These are phyloP conservation scores for Stagonosporopsis cucurbitacearum DNA, from an alignment of 2,329 filamentous ascomycete genomes.

Conservation along the genomic window DNA sequence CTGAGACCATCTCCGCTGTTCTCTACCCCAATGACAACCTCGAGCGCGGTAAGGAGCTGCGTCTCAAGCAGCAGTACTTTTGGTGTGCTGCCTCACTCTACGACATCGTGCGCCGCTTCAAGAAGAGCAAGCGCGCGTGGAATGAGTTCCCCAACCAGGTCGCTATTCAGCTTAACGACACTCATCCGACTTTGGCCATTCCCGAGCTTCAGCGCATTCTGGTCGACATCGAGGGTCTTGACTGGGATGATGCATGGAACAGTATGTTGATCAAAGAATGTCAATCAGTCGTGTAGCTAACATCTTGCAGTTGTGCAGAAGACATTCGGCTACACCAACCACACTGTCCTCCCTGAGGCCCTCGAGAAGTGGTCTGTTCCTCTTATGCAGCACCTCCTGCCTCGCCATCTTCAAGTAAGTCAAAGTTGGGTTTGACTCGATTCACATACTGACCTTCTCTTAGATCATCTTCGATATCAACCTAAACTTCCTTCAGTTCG, in stretches of 20 bases:
- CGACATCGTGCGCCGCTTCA: constrained; percentile 97
- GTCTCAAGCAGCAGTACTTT: constrained; percentile 99
- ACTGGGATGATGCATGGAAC: constrained; percentile 90
- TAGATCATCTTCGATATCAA: constrained; percentile 98
- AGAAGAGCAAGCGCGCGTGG: constrained; percentile 93
- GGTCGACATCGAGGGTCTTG: constrained; percentile 84
- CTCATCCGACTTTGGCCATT: constrained; percentile 93
- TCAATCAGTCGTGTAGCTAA: constrained; percentile 18
- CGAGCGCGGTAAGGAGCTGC: constrained; percentile 93
- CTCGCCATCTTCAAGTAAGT: constrained; percentile 77
- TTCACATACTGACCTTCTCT: constrained; percentile 11
- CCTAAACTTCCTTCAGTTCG: constrained; percentile 85
- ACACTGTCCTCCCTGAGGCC: constrained; percentile 95
- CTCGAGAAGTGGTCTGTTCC: constrained; percentile 98
- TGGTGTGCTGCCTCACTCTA: constrained; percentile 97
- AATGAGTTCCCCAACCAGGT: constrained; percentile 91
- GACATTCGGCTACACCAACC: constrained; percentile 95
- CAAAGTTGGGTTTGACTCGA: neutral
- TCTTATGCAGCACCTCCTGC: constrained; percentile 88
- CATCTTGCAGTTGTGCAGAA: constrained; percentile 53
- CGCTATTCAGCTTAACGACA: constrained; percentile 97
- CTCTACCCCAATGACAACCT: constrained; percentile 98
- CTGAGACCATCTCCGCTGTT: constrained; percentile 98
- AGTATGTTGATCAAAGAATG: constrained; percentile 59
- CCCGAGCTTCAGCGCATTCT: constrained; percentile 95